These are phyloP conservation scores for Urostyla sp. DNA, from an alignment of 73 alveolate species.

Conservation along the genomic window DNA sequence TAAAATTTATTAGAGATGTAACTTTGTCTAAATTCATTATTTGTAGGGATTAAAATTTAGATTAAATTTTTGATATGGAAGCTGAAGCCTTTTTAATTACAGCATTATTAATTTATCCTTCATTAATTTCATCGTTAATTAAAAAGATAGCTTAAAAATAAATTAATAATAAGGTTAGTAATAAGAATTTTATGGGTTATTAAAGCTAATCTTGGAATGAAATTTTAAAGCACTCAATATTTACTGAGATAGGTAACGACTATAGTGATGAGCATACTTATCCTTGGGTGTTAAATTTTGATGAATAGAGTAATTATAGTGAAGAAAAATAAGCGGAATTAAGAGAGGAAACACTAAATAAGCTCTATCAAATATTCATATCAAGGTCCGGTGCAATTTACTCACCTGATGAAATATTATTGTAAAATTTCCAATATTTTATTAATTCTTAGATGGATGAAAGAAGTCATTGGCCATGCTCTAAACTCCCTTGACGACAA, in stretches of 20 bases:
- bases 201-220: slow-evolving; percentile 61
- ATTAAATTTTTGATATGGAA: slow-evolving; percentile 15
- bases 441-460: slow-evolving; percentile 53
- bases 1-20: neutral
- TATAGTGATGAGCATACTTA: slow-evolving; percentile 9
- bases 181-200: slow-evolving; percentile 40
- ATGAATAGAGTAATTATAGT: neutral
- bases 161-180: slow-evolving; percentile 29
- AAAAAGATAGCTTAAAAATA: slow-evolving; percentile 50
- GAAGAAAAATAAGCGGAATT: slow-evolving; percentile 23
- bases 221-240: slow-evolving; percentile 43
- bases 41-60: slow-evolving; percentile 4
- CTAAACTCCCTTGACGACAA: slow-evolving; percentile 60
- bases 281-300: slow-evolving; percentile 49
- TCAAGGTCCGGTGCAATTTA: slow-evolving; percentile 56
- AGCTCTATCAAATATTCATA: slow-evolving; percentile 39
- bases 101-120: slow-evolving; percentile 61
- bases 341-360: slow-evolving; percentile 41
- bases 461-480: slow-evolving; percentile 61
- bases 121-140: slow-evolving; percentile 15
- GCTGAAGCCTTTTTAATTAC: slow-evolving; percentile 52
- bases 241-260: slow-evolving; percentile 49
- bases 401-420: slow-evolving; percentile 28
- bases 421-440: neutral
- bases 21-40: slow-evolving; percentile 1